Evolutionary conservation across 371 early-diverging fungal species (phyloP).

Genomic region (Mucor velutinosus): DNA sequence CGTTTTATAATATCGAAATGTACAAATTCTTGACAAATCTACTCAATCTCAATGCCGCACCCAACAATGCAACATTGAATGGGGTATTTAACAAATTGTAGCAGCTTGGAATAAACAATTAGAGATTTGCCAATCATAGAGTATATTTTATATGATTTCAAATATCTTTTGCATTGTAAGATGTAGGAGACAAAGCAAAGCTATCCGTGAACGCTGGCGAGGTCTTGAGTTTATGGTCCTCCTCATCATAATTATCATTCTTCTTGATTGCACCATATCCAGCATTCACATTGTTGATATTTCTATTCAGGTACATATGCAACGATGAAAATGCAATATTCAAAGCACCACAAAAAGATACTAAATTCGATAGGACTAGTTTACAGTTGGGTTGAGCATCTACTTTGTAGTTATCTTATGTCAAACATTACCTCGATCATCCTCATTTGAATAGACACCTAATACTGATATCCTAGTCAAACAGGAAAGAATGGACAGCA

Average conservation of each 20-base stretch:
- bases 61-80: constrained; percentile 36
- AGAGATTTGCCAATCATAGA: not conserved
- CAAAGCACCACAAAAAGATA: no score
- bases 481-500: not conserved
- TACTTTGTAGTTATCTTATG: not conserved
- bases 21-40: constrained; percentile 35
- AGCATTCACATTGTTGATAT: not conserved
- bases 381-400: no score
- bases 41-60: constrained; percentile 31
- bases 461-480: not conserved
- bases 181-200: not conserved
- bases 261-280: not conserved
- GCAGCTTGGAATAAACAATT: not conserved
- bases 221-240: not conserved
- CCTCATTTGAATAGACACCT: not conserved
- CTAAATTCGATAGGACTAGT: no score
- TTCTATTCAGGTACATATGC: no score
- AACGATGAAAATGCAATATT: no score
- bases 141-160: no score
- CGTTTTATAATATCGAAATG: constrained; percentile 44
- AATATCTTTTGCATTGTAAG: not conserved
- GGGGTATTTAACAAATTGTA: constrained; percentile 9
- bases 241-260: not conserved
- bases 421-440: not conserved
- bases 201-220: not conserved